phyloP scores from a whole-genome alignment of 768 basidiomycete genomes.

The Hygrophoropsis aurantiaca region DNA sequence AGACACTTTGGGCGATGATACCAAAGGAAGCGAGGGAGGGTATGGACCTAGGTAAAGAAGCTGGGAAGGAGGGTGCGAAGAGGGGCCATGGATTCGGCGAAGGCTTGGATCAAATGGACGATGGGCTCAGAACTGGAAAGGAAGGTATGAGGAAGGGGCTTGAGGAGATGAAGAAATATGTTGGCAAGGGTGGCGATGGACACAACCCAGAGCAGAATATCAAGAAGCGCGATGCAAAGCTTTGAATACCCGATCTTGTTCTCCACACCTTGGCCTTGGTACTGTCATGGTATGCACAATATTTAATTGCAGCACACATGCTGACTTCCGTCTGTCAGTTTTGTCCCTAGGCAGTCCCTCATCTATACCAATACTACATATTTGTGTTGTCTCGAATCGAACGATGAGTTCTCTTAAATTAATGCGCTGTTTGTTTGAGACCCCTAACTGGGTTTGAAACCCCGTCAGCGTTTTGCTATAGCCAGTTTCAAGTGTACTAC shows the following conservation, averaged over 20 bases:
- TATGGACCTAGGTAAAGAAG: conserved; percentile 3
- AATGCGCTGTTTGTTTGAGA: no score
- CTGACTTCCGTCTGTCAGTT: no score
- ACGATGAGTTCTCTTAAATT: no score
- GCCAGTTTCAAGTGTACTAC: no score
- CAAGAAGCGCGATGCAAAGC: conserved; percentile 20
- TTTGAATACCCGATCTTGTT: conserved; percentile 13
- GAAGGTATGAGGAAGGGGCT: conserved; percentile 10
- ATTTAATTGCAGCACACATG: no score
- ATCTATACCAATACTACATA: no score
- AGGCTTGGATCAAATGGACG: neutral
- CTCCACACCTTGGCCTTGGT: no score
- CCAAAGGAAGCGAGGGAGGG: conserved; percentile 7
- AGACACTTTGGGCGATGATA: conserved; percentile 9
- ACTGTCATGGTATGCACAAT: no score
- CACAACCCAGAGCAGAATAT: conserved; percentile 8
- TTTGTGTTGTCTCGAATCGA: no score
- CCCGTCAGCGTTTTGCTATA: no score
- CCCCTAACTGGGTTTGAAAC: no score
- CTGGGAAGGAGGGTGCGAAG: conserved; percentile 6
- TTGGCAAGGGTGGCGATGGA: conserved; percentile 6
- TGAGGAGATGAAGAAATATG: conserved; percentile 10
- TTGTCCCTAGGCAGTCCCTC: no score
- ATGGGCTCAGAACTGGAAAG: conserved; percentile 5
- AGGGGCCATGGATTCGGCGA: neutral